Base-by-base conservation (phyloP, 108 stramenopile genomes). In the Nitzschia putrida region DNA sequence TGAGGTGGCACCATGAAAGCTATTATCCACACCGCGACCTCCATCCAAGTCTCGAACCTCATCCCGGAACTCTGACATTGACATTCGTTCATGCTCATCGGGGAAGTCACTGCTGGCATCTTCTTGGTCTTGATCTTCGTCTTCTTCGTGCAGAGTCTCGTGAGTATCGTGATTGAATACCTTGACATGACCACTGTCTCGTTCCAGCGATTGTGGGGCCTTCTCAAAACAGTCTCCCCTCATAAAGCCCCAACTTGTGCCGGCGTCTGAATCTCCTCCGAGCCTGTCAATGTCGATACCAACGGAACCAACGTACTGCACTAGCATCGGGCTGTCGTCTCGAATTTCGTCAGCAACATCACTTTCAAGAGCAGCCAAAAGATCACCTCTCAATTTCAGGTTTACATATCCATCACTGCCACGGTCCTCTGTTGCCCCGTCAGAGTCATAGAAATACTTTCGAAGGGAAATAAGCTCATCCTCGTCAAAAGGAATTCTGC, bases 401-500 rank as follows among this genome's bases (percentile, higher is more conserved):
- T 90, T 89, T 40, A 86, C 77, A 44, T 83, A 83, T 11, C 83
- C 85, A 64, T 88, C 87, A 61, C 88, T 89, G 38, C 83, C 87
- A 0, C 80, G 65, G 52, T 85, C 88, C 37, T 85, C 87, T 22
- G 85, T 85, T 14, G 81, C 81, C 7, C 74, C 80, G 63, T 86
- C 82, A 40, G 73, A 53, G 61, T 91, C 88, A 66, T 92, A 95
- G 43, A 95, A 91, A 69, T 92, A 95, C 56, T 82, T 88, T 29
- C 86, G 74, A 0, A 95, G 81, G 24, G 89, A 82, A 34, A 74
- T 82, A 14, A 95, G 80, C 71, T 95, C 93, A 49, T 89, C 89
- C 60, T 91, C 90, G 69, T 95, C 93, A 66, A 95, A 95, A 37
- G 93, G 93, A 67, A 95, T 95, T 44, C 82, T 81, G 63, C 87